These are phyloP conservation scores for Blechomonas ayalai DNA, from an alignment of 208 protist genomes.

Conservation along the genomic window DNA sequence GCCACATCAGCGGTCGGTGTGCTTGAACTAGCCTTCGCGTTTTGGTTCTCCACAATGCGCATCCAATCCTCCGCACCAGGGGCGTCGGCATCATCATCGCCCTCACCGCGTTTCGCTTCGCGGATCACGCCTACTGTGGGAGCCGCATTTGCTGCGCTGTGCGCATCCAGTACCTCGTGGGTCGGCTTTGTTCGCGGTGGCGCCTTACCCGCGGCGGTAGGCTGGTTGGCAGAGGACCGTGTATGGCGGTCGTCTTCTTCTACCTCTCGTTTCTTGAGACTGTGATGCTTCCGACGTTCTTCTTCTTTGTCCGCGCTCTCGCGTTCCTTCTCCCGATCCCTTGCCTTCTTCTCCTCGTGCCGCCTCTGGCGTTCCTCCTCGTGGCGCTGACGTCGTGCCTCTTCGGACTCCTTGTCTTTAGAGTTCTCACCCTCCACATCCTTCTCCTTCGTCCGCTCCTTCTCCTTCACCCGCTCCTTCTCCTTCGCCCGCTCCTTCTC, in stretches of 20 bases:
- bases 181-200: conserved; percentile 70
- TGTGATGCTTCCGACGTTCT: conserved; percentile 1
- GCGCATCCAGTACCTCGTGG: conserved; percentile 60
- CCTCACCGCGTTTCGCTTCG: conserved; percentile 28
- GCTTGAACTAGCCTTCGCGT: conserved; percentile 20
- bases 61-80: conserved; percentile 64
- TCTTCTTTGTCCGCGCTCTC: conserved; percentile 7
- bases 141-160: conserved; percentile 16
- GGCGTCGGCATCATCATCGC: conserved; percentile 14
- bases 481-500: conserved; percentile 16
- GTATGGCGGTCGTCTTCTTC: neutral
- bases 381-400: conserved; percentile 51
- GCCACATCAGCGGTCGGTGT: conserved; percentile 20
- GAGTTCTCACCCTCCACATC: conserved; percentile 2
- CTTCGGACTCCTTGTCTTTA: conserved; percentile 20
- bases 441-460: neutral
- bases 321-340: conserved; percentile 22
- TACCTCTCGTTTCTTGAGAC: neutral
- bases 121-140: conserved; percentile 51
- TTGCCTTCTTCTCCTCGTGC: conserved; percentile 40
- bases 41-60: conserved; percentile 69
- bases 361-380: conserved; percentile 46
- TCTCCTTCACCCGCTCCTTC: conserved; percentile 8
- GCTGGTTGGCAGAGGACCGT: conserved; percentile 3
- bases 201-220: conserved; percentile 48